These are phyloP conservation scores for Echium plantagineum DNA, from an alignment of 257 asterid genomes.

Conservation along the genomic window DNA sequence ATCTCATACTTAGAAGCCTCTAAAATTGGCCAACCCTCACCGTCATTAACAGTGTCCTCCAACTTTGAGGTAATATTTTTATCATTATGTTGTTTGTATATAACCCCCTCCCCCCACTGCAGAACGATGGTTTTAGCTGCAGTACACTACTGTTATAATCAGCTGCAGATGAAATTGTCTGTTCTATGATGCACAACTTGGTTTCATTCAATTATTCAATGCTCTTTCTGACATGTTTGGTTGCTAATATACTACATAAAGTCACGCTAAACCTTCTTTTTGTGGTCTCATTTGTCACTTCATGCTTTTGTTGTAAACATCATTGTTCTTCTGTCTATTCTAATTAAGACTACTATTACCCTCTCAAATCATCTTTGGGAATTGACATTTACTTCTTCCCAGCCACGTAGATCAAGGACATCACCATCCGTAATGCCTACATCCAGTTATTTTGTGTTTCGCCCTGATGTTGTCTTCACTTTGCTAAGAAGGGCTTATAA, in stretches of 20 bases:
- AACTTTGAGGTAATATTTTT: slow-evolving; percentile 69
- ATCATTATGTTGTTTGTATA: background rate
- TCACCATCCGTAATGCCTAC: slow-evolving; percentile 37
- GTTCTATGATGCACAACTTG: background rate
- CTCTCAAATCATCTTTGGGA: slow-evolving; percentile 14
- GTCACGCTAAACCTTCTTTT: background rate
- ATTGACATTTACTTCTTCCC: slow-evolving; percentile 21
- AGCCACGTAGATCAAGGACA: slow-evolving; percentile 89
- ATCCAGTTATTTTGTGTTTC: slow-evolving; percentile 61
- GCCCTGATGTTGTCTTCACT: slow-evolving; percentile 65
- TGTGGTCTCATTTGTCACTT: background rate
- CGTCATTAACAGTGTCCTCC: slow-evolving; percentile 76
- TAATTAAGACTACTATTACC: background rate
- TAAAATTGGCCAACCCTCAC: slow-evolving; percentile 36
- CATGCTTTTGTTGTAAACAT: background rate
- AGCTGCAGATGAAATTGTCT: too few species aligned
- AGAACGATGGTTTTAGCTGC: too few species aligned
- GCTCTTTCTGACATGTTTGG: background rate
- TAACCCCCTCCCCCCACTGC: background rate
- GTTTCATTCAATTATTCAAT: background rate
- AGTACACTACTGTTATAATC: too few species aligned
- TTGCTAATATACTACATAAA: background rate
- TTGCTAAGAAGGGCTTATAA: slow-evolving; percentile 79
- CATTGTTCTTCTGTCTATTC: background rate
- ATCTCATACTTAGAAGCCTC: slow-evolving; percentile 55